Conservation (phyloP, 1,284 basidiomycete species). For the Flammula alnicola region DNA sequence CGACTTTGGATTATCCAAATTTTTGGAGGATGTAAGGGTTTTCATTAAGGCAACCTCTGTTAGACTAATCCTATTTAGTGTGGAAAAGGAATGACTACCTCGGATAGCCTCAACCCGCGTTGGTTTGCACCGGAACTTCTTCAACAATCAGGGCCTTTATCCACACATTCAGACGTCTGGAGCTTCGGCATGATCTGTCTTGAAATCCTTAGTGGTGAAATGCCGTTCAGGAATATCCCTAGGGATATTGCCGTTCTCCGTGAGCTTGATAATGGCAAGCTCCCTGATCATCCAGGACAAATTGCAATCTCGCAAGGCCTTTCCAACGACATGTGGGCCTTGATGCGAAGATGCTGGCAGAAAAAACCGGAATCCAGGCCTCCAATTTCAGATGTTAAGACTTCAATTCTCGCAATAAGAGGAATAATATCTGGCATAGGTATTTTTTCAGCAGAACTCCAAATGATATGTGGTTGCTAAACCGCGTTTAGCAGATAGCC, state of each 20-base stretch:
- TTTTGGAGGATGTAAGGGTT: slow-evolving; percentile 42
- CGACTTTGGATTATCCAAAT: slow-evolving; percentile 49
- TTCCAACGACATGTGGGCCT: slow-evolving; percentile 42
- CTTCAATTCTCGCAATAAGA: slow-evolving; percentile 28
- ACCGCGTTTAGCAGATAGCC: too few species aligned
- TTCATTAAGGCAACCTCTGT: too few species aligned
- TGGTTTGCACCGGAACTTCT: slow-evolving; percentile 48
- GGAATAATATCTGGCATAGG: slow-evolving; percentile 18
- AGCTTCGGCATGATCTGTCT: slow-evolving; percentile 49
- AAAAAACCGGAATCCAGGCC: slow-evolving; percentile 41
- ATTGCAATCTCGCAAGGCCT: slow-evolving; percentile 32
- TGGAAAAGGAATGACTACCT: slow-evolving; percentile 30
- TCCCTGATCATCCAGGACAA: slow-evolving; percentile 37
- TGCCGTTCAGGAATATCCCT: slow-evolving; percentile 37
- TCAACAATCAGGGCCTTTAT: slow-evolving; percentile 30
- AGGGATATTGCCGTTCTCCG: slow-evolving; percentile 36
- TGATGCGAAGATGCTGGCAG: slow-evolving; percentile 46
- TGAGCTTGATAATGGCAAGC: slow-evolving; percentile 33
- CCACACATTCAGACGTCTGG: slow-evolving; percentile 49
- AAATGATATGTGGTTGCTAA: too few species aligned
- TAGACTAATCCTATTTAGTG: too few species aligned
- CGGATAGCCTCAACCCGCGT: slow-evolving; percentile 33
- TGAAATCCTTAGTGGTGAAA: slow-evolving; percentile 45
- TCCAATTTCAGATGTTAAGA: slow-evolving; percentile 37
- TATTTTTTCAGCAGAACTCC: too few species aligned